Conservation (phyloP, 2,329 filamentous ascomycete genomes). For the Talaromyces albobiverticillius region DNA sequence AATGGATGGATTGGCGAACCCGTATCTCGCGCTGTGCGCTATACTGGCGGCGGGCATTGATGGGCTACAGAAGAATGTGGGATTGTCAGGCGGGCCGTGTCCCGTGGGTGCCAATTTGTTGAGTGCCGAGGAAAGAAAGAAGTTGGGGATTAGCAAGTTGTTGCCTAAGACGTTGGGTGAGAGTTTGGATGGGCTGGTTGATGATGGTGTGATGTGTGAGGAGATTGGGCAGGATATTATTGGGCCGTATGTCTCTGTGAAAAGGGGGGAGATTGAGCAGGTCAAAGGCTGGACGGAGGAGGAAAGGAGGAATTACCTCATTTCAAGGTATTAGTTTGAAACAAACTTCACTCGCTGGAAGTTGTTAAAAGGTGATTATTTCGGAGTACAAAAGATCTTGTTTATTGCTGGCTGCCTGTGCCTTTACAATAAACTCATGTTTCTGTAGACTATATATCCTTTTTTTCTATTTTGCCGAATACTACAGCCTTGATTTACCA, state of each 20-base stretch:
- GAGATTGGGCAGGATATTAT: background rate
- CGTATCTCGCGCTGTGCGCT: constrained; percentile 23
- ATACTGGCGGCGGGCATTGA: constrained; percentile 23
- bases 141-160: background rate
- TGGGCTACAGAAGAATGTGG: constrained; percentile 10
- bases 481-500: too few relatives aligned
- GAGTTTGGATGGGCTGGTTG: background rate
- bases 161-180: constrained; percentile 4
- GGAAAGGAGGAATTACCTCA: constrained; percentile 8
- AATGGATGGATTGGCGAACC: constrained; percentile 27
- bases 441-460: too few relatives aligned
- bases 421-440: too few relatives aligned
- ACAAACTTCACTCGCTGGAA: too few relatives aligned
- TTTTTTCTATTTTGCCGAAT: too few relatives aligned
- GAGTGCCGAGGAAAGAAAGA: background rate
- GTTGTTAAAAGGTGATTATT: too few relatives aligned
- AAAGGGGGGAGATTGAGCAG: constrained; percentile 10
- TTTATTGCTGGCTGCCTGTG: too few relatives aligned
- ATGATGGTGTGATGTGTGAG: constrained; percentile 1
- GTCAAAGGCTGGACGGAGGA: constrained; percentile 6
- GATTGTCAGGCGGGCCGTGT: constrained; percentile 8
- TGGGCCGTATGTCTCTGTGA: constrained; percentile 8
- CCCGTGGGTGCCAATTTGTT: background rate
- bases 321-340: constrained; percentile 11
- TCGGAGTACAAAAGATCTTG: too few relatives aligned